These are phyloP conservation scores for Cercospora sp. DNA, from an alignment of 2,329 filamentous ascomycete species.

Conservation along the genomic window DNA sequence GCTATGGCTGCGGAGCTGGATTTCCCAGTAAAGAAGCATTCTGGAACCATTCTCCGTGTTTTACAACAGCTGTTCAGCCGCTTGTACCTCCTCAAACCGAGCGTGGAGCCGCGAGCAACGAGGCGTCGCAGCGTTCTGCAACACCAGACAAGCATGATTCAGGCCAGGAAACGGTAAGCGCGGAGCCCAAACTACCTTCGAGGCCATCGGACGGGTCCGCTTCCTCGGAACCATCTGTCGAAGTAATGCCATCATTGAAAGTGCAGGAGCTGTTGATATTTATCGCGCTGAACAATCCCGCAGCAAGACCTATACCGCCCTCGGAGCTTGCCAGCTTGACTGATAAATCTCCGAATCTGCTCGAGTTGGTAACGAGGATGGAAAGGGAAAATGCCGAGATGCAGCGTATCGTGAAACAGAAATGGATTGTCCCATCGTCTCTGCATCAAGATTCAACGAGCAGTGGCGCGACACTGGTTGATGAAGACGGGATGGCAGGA, in stretches of 20 bases:
- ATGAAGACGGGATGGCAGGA: not conserved
- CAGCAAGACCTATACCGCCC: conserved; percentile 9
- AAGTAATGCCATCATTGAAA: not conserved
- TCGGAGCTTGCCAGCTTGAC: conserved; percentile 1
- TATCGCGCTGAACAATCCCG: not conserved
- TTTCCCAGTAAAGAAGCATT: not conserved
- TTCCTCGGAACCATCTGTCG: not conserved
- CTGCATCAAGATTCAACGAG: not conserved
- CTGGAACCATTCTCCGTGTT: conserved; percentile 9
- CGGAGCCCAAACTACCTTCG: not conserved
- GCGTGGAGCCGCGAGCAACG: not conserved
- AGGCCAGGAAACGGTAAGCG: not conserved
- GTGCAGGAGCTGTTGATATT: not conserved
- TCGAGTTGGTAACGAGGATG: not conserved
- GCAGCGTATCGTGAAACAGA: not conserved
- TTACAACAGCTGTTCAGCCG: not conserved
- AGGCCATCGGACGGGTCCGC: not conserved
- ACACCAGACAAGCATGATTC: conserved; percentile 4
- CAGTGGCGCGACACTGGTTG: not conserved
- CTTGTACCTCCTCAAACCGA: not conserved
- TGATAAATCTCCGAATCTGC: not conserved
- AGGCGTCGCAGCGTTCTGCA: not conserved
- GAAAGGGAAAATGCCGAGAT: not conserved
- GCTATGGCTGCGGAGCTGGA: conserved; percentile 9
- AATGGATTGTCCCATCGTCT: not conserved